phyloP scores from a whole-genome alignment of 768 basidiomycete species.

The Suillus ampliporus region DNA sequence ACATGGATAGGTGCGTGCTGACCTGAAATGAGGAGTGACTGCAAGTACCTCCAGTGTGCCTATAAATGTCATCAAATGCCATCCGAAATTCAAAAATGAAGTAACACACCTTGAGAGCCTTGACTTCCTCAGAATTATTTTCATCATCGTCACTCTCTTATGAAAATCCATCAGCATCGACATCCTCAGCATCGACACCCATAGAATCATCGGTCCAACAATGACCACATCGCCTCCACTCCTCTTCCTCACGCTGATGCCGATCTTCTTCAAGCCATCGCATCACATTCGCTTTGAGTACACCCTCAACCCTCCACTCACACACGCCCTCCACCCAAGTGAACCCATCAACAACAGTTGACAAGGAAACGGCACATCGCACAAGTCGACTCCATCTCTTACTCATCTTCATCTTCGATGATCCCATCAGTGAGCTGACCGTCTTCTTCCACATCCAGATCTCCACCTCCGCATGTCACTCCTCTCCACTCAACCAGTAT shows the following conservation, averaged over 20 bases:
- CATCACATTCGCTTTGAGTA: constrained; percentile 68
- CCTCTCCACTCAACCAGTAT: constrained; percentile 87
- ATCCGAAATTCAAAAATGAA: constrained; percentile 11
- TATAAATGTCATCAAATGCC: constrained; percentile 35
- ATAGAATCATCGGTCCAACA: constrained; percentile 72
- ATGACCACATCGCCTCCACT: constrained; percentile 62
- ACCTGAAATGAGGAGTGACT: constrained; percentile 61
- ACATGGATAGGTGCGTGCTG: constrained; percentile 36
- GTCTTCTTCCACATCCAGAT: constrained; percentile 69
- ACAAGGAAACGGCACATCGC: constrained; percentile 71
- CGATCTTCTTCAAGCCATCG: constrained; percentile 74
- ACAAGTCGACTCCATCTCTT: constrained; percentile 79
- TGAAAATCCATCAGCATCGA: constrained; percentile 51
- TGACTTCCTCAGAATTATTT: constrained; percentile 73
- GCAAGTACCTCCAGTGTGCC: constrained; percentile 79
- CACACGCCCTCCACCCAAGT: constrained; percentile 62
- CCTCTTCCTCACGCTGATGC: constrained; percentile 70
- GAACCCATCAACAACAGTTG: constrained; percentile 77
- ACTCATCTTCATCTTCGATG: constrained; percentile 77
- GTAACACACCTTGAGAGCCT: constrained; percentile 73
- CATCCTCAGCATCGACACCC: constrained; percentile 70
- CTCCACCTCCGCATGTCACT: constrained; percentile 74
- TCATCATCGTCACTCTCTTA: constrained; percentile 59
- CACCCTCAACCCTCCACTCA: constrained; percentile 68
- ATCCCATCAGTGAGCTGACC: constrained; percentile 72